Evolutionary conservation across 2,329 filamentous ascomycete species (phyloP).

Genomic region (Fusarium nelsonii): DNA sequence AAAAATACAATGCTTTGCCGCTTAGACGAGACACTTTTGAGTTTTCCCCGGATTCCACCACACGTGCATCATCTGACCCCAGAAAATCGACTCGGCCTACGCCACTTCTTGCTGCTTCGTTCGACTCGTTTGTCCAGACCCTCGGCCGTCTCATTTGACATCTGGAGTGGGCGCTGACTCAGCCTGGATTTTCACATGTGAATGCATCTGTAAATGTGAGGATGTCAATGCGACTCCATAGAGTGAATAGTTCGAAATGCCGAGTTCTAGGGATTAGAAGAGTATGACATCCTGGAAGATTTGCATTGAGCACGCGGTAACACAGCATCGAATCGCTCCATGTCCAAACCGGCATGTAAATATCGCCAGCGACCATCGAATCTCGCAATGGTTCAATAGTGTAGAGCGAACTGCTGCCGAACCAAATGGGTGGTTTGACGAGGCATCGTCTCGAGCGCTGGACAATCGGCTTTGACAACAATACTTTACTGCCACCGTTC

Average conservation of each 20-base stretch:
- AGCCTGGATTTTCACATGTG: conserved; percentile 33
- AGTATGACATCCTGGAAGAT: too few relatives aligned
- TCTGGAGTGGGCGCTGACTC: conserved; percentile 24
- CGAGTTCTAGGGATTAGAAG: not conserved
- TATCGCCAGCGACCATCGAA: too few relatives aligned
- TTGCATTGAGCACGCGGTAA: too few relatives aligned
- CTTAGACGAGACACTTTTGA: conserved; percentile 23
- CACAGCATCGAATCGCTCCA: too few relatives aligned
- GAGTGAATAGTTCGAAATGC: not conserved
- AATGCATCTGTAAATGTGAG: not conserved
- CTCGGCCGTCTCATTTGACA: conserved; percentile 8
- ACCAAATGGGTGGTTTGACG: too few relatives aligned
- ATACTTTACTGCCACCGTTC: too few relatives aligned
- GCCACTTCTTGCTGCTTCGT: conserved; percentile 22
- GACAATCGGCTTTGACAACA: too few relatives aligned
- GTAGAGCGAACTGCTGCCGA: too few relatives aligned
- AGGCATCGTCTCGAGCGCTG: too few relatives aligned
- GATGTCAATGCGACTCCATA: not conserved
- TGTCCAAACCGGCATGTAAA: too few relatives aligned
- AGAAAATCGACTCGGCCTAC: conserved; percentile 32
- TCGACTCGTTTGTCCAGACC: conserved; percentile 15
- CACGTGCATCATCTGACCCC: conserved; percentile 43
- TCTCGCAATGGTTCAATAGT: too few relatives aligned
- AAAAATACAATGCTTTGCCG: conserved; percentile 4
- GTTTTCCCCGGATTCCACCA: conserved; percentile 41